phyloP scores from a whole-genome alignment of 1,284 basidiomycete genomes.

The Cutaneotrichosporon mucoides region DNA sequence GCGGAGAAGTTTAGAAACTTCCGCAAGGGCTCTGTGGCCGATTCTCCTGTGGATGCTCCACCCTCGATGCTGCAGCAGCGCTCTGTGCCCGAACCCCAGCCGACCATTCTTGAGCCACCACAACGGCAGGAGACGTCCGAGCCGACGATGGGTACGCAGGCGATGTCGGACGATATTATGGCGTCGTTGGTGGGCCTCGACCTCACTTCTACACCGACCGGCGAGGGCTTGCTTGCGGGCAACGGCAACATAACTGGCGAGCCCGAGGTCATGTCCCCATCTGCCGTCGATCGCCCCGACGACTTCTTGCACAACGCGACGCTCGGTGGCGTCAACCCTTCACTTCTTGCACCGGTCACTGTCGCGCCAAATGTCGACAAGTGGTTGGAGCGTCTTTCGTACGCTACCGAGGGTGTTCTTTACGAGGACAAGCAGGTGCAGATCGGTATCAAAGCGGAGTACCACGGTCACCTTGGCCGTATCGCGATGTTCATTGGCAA shows the following conservation, averaged over 20 bases:
- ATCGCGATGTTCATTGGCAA: conserved; percentile 94
- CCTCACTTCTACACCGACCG: conserved; percentile 51
- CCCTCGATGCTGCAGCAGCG: conserved; percentile 4
- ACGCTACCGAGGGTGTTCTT: conserved; percentile 78
- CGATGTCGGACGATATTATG: conserved; percentile 59
- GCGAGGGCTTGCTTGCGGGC: conserved; percentile 6
- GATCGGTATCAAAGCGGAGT: conserved; percentile 93
- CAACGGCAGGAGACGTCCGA: conserved; percentile 9
- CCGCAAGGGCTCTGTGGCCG: conserved; percentile 26
- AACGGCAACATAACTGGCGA: conserved; percentile 6
- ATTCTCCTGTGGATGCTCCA: conserved; percentile 1
- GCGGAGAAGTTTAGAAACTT: conserved; percentile 56
- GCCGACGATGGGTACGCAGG: conserved; percentile 39
- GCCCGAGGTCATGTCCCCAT: conserved; percentile 7
- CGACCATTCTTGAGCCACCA: conserved; percentile 1
- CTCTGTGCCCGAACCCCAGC: conserved; percentile 8
- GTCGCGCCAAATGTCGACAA: conserved; percentile 70
- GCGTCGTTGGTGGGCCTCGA: conserved; percentile 77
- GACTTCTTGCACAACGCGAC: conserved; percentile 32
- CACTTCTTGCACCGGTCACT: conserved; percentile 55
- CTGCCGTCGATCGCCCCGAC: background rate
- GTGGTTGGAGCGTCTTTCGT: conserved; percentile 83
- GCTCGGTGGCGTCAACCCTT: conserved; percentile 41
- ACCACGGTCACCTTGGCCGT: conserved; percentile 86
- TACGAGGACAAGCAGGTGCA: conserved; percentile 96